Evolutionary conservation across 2,329 filamentous ascomycete genomes (phyloP), one percentile per base, ranked within the genome.

Genomic region (Fonsecaea monophora): DNA sequence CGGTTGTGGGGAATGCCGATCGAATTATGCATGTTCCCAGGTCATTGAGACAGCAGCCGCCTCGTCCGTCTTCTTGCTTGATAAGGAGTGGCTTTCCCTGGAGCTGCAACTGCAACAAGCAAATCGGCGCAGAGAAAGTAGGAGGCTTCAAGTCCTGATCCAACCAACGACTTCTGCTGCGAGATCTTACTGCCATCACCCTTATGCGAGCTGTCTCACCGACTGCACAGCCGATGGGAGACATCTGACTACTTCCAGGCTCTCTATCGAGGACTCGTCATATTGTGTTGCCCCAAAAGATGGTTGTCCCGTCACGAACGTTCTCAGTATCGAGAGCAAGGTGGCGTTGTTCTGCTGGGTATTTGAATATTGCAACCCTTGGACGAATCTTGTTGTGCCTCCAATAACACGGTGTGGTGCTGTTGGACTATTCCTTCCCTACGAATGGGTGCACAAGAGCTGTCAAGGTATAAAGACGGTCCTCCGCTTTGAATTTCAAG

Each of bases 291-390:
- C 35, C 32, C 35, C 25, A 18, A 10, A 9, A 38, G 30, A 21
- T 38, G 53, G 32, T 30, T 25, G 30, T 55, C 32, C 30, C 18
- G 53, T n/a, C 53, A 55, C 9, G 53, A 55, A 37, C n/a, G 12
- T 50, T 55, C 8, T 35, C 53, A n/a, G 15, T 32, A 30, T 48
- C 30, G 45, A 58, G 40, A 34, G 3, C 15, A 58, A 45, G 35
- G 45, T 48, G 59, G 59, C 60, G 60, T 35, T 42, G 25, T 53
- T 42, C 42, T 64, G 37, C 30, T 53, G n/a, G n/a, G 12, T 18
- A 66, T 62, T 62, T 62, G 64, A 62, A 53, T 63, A 62, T 62
- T 37, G 53, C 53, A 35, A 59, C 25, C 50, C 55, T 67, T 32
- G 12, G 40, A 38, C 38, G 55, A 40, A 37, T 38, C 38, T 60